phyloP scores from a whole-genome alignment of 2,329 filamentous ascomycete species.

The Cytospora piceae region DNA sequence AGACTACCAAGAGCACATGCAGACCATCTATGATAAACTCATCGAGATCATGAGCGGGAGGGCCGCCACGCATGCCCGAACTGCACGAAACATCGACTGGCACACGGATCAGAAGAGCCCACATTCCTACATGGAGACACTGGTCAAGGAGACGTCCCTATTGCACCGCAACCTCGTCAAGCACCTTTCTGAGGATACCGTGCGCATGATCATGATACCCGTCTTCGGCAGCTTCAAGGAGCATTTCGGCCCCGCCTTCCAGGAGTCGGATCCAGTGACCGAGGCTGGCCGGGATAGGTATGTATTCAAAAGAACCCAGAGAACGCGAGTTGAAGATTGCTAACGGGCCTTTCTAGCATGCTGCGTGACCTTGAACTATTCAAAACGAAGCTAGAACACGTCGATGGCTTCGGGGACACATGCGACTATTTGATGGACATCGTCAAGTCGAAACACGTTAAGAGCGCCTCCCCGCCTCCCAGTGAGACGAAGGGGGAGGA shows the following conservation, averaged over 20 bases:
- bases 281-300: slow-evolving; percentile 73
- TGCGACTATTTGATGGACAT: slow-evolving; percentile 71
- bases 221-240: slow-evolving; percentile 83
- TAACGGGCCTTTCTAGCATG: slow-evolving; percentile 58
- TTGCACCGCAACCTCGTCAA: slow-evolving; percentile 83
- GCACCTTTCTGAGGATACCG: slow-evolving; percentile 75
- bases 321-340: background rate
- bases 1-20: slow-evolving; percentile 85
- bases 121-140: slow-evolving; percentile 81
- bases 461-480: slow-evolving; percentile 33
- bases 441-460: slow-evolving; percentile 61
- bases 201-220: slow-evolving; percentile 81
- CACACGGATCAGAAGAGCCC: slow-evolving; percentile 48
- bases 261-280: slow-evolving; percentile 66
- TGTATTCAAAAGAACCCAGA: slow-evolving; percentile 37
- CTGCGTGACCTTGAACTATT: slow-evolving; percentile 76
- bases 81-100: slow-evolving; percentile 77
- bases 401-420: slow-evolving; percentile 77
- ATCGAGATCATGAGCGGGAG: slow-evolving; percentile 89
- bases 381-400: slow-evolving; percentile 69
- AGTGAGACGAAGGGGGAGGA: slow-evolving; percentile 30
- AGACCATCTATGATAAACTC: slow-evolving; percentile 87
- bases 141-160: slow-evolving; percentile 84
- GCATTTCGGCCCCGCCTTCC: slow-evolving; percentile 74
- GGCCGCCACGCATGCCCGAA: slow-evolving; percentile 72